Evolutionary conservation across 495 filamentous ascomycete species (phyloP).

Genomic region (Hypoxylon lienhwacheense): DNA sequence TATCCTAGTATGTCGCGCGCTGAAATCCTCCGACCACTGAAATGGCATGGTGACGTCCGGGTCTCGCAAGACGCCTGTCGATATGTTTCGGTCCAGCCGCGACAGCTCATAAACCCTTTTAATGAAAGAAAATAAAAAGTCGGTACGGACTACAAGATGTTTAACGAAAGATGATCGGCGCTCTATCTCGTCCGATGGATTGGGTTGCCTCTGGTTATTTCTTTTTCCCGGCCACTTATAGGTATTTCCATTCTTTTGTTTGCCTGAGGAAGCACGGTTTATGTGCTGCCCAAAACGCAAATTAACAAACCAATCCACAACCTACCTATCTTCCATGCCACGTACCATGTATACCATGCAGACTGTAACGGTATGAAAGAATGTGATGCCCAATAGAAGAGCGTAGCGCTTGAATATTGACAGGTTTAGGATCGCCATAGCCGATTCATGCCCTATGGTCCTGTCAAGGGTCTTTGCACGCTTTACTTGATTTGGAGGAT

Average conservation of each 20-base stretch:
- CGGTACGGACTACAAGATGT: neutral
- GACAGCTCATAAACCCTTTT: neutral
- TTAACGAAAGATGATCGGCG: constrained; percentile 1
- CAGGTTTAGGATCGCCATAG: too few relatives aligned
- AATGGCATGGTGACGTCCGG: constrained; percentile 18
- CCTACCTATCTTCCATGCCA: too few relatives aligned
- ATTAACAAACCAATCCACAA: too few relatives aligned
- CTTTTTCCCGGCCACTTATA: too few relatives aligned
- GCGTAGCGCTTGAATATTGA: too few relatives aligned
- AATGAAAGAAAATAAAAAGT: neutral
- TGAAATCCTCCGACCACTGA: constrained; percentile 30
- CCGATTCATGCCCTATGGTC: too few relatives aligned
- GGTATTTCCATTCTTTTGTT: too few relatives aligned
- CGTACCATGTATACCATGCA: too few relatives aligned
- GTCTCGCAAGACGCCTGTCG: neutral
- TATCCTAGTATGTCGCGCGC: constrained; percentile 10
- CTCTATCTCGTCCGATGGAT: neutral
- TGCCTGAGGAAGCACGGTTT: constrained; percentile 16
- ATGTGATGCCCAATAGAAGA: too few relatives aligned
- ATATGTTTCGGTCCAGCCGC: constrained; percentile 8
- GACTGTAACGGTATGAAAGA: too few relatives aligned
- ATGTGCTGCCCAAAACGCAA: constrained; percentile 23
- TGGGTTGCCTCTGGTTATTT: constrained; percentile 1
- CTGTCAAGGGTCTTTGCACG: too few relatives aligned
- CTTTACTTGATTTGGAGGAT: too few relatives aligned